These are phyloP conservation scores for Magnaporthiopsis rhizophila DNA, from an alignment of 2,329 filamentous ascomycete species.

Conservation along the genomic window DNA sequence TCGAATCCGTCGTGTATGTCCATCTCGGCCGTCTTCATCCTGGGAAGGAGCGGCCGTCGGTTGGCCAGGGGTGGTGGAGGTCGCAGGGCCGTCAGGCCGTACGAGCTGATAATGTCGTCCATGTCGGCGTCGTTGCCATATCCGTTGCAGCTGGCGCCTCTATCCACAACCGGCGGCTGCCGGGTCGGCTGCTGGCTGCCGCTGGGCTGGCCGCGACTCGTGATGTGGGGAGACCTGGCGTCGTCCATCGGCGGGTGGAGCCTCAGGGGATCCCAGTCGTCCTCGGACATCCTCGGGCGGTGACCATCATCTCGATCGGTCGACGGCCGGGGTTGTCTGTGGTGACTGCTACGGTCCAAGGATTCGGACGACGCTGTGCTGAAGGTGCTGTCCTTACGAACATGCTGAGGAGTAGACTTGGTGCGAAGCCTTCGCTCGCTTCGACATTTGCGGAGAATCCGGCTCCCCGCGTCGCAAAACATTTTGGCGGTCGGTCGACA, in stretches of 20 bases:
- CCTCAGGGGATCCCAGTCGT: slow-evolving; percentile 25
- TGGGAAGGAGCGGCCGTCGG: slow-evolving; percentile 1
- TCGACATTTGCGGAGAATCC: slow-evolving; percentile 8
- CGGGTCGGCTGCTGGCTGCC: background rate
- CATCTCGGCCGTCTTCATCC: slow-evolving; percentile 10
- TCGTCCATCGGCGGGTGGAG: slow-evolving; percentile 21
- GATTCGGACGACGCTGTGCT: slow-evolving; percentile 3
- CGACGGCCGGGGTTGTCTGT: background rate
- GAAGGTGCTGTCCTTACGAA: slow-evolving; percentile 1
- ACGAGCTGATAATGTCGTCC: slow-evolving; percentile 5
- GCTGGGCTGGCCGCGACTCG: background rate
- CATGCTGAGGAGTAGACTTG: background rate
- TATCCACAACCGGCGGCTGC: background rate
- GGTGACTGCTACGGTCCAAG: background rate
- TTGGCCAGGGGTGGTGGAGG: slow-evolving; percentile 9
- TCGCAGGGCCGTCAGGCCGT: slow-evolving; percentile 7
- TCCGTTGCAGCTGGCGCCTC: background rate
- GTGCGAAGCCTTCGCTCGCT: slow-evolving; percentile 8
- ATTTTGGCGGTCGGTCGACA: background rate
- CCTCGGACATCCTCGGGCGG: background rate
- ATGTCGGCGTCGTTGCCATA: slow-evolving; percentile 1
- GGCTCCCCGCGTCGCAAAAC: background rate
- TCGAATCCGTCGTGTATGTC: slow-evolving; percentile 25
- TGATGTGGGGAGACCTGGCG: slow-evolving; percentile 9
- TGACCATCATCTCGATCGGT: background rate